Percentiles rank a stretch among this genome's conserved stretches.
These are phyloP conservation scores for Cladophialophora yegresii DNA, from an alignment of 2,329 filamentous ascomycete species.

Conservation along the genomic window DNA sequence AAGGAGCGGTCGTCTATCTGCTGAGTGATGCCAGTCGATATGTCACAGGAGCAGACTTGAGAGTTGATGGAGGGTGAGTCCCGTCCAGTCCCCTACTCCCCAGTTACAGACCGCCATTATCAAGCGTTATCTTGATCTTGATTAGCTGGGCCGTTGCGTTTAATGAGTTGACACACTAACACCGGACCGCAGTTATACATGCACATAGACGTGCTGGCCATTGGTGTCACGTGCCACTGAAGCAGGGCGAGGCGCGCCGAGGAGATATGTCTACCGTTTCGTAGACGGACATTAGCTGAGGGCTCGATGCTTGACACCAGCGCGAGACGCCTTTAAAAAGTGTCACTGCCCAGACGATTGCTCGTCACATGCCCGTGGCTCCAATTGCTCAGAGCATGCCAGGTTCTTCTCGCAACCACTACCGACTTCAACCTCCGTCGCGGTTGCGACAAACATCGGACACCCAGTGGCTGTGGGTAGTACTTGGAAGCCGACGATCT, in stretches of 20 bases:
- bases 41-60: conserved; percentile 72
- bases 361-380: background rate
- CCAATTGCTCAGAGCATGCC: background rate
- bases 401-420: background rate
- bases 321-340: background rate
- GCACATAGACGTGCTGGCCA: conserved; percentile 20
- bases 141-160: background rate
- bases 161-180: conserved; percentile 9
- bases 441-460: background rate
- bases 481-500: conserved; percentile 1
- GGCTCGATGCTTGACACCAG: background rate
- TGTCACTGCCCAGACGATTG: background rate
- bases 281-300: background rate
- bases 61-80: conserved; percentile 89
- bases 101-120: background rate
- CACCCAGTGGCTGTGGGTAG: background rate
- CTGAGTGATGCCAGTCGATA: conserved; percentile 77
- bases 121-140: background rate
- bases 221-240: conserved; percentile 10
- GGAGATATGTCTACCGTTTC: background rate
- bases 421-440: background rate
- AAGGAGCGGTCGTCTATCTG: conserved; percentile 87
- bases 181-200: conserved; percentile 22
- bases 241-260: background rate
- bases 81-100: conserved; percentile 47